phyloP scores from a whole-genome alignment of 257 asterid genomes.

The Plantago ovata region DNA sequence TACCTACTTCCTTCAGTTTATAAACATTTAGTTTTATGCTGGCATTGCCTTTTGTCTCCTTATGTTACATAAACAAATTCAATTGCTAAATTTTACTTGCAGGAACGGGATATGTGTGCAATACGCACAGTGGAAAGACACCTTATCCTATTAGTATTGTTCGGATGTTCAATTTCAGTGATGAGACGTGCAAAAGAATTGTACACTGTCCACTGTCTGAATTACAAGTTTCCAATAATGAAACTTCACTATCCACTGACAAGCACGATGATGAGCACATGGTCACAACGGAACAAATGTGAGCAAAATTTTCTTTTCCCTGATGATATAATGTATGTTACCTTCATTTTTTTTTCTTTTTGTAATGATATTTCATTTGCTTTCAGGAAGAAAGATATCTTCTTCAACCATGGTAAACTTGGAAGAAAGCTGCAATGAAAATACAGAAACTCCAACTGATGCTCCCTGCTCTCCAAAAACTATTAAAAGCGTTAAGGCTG shows the following conservation, averaged over 20 bases:
- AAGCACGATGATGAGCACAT: slow-evolving; percentile 35
- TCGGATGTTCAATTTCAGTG: slow-evolving; percentile 83
- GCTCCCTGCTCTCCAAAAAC: slow-evolving; percentile 37
- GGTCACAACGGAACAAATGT: slow-evolving; percentile 34
- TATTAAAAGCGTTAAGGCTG: slow-evolving; percentile 50
- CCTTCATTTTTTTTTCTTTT: neutral
- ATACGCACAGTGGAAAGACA: slow-evolving; percentile 51
- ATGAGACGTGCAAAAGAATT: slow-evolving; percentile 72
- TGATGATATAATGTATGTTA: slow-evolving; percentile 4
- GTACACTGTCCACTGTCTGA: slow-evolving; percentile 60
- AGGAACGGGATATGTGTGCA: slow-evolving; percentile 81
- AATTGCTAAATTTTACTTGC: neutral
- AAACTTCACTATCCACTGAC: slow-evolving; percentile 31
- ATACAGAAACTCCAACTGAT: slow-evolving; percentile 32
- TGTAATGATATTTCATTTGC: slow-evolving; percentile 3
- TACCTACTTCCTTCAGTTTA: slow-evolving; percentile 27
- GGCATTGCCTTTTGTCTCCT: neutral
- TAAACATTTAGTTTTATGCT: slow-evolving; percentile 11
- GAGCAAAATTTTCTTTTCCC: slow-evolving; percentile 18
- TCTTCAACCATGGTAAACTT: slow-evolving; percentile 31
- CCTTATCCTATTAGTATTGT: slow-evolving; percentile 65
- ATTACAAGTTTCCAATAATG: slow-evolving; percentile 36
- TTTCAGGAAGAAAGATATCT: slow-evolving; percentile 45
- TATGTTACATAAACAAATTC: too few species aligned
- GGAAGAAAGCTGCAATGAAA: slow-evolving; percentile 34